These are phyloP conservation scores for Dendrothele bispora DNA, from an alignment of 768 basidiomycete species.

Conservation along the genomic window DNA sequence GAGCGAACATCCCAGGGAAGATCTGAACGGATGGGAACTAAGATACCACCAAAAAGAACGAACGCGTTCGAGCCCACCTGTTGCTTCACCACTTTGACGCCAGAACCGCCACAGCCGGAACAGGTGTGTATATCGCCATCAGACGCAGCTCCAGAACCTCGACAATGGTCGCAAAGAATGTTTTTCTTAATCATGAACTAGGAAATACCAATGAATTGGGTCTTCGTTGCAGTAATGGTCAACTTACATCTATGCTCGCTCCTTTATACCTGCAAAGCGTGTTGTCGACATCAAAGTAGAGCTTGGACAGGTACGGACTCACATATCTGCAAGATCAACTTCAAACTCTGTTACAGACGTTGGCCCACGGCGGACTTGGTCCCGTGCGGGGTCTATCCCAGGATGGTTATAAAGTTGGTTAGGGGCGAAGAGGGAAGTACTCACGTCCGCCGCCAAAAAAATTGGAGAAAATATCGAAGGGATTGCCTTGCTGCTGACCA, in stretches of 20 bases:
- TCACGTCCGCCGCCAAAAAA: conserved; percentile 87
- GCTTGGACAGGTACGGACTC: conserved; percentile 22
- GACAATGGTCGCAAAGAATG: conserved; percentile 94
- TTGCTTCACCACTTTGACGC: conserved; percentile 83
- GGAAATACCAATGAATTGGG: conserved; percentile 8
- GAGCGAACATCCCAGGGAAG: conserved; percentile 95
- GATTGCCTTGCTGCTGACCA: conserved; percentile 80
- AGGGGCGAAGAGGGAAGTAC: conserved; percentile 23
- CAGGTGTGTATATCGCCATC: conserved; percentile 89
- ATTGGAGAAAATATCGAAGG: conserved; percentile 90
- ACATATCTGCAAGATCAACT: conserved; percentile 84
- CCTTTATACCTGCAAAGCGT: conserved; percentile 67
- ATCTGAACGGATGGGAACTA: too few relatives aligned
- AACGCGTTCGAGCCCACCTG: conserved; percentile 43
- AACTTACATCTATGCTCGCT: conserved; percentile 74
- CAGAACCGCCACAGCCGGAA: conserved; percentile 77
- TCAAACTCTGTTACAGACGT: conserved; percentile 82
- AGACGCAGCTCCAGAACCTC: conserved; percentile 91
- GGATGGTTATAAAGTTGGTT: background rate
- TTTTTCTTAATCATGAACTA: conserved; percentile 93
- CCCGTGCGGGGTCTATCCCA: conserved; percentile 44
- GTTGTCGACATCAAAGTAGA: background rate
- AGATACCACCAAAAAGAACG: too few relatives aligned
- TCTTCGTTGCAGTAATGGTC: background rate
- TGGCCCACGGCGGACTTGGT: conserved; percentile 74